Evolutionary conservation across 2,329 filamentous ascomycete species (phyloP), one percentile per base, ranked within the genome.

Genomic region (Ambrosiella beaveri): DNA sequence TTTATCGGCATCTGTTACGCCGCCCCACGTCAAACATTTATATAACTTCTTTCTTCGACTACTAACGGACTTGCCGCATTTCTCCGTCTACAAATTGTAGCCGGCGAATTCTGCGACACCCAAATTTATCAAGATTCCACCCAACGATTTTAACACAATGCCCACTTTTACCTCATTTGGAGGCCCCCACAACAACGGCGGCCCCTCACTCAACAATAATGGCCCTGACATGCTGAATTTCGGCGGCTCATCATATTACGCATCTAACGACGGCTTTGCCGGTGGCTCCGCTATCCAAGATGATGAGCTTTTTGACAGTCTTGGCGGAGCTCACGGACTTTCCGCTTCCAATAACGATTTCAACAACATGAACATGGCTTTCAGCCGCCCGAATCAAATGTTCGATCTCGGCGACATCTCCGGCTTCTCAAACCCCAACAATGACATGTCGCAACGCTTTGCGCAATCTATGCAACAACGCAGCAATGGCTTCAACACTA

Each of bases 371-470:
- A 74, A 75, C 57, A 81, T 86, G 69, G 73, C 74, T 61, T 82
- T 77, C 64, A 67, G 71, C 38, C 76, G 80, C 58, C 59, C 59
- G 19, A 54, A 54, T 8, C 51, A 57, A 35, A 45, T 56, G 17
- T 60, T 60, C 19, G 35, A 50, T 35, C 72, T 72, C 54, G 72
- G 84, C 64, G 82, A 86, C 63, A 82, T 88, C 66, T 85, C 86
- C 66, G 81, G 88, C 62, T 97, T 86, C 70, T 95, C 91, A 17
- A 88, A 87, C 68, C 95, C 90, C 1, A 90, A 91, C 2, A 91
- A 97, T 61, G 88, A 88, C 57, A 89, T 91, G 5, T 91, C 95
- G 61, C 87, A 94, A 65, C 91, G 91, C 0, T 58, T 47, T 49
- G 51, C 57, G 11, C 55, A 57, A 15, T 57, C 55, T 7, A 96